Evolutionary conservation across 805 yeast genomes (phyloP).

Genomic region (Wickerhamomyces xylosicus): DNA sequence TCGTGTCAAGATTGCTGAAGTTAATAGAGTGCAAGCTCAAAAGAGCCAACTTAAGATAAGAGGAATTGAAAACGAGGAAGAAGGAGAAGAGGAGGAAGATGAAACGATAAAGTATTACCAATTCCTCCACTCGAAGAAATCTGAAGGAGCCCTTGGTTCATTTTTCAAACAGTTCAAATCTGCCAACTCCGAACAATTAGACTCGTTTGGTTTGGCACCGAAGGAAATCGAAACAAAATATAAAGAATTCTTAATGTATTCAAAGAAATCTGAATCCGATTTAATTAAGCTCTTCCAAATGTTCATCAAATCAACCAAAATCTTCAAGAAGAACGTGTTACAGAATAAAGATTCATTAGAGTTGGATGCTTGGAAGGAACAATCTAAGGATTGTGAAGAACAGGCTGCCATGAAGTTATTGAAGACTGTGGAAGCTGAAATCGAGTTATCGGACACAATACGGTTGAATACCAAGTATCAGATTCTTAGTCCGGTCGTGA

Average conservation of each 20-base stretch:
- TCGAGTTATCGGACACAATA: constrained; percentile 3
- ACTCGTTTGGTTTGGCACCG: constrained; percentile 19
- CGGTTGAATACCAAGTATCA: constrained; percentile 5
- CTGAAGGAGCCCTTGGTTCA: constrained; percentile 20
- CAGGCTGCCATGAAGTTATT: constrained; percentile 3
- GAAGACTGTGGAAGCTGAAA: constrained; percentile 1
- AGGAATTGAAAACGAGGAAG: constrained; percentile 1
- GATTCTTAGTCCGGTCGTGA: neutral
- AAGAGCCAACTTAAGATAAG: neutral
- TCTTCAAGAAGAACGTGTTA: constrained; percentile 11
- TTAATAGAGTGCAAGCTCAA: neutral
- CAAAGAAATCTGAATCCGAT: constrained; percentile 10
- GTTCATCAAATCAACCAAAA: constrained; percentile 9
- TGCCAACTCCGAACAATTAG: constrained; percentile 20
- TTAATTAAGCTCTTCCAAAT: constrained; percentile 11
- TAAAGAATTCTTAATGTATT: constrained; percentile 21
- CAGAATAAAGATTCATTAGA: neutral
- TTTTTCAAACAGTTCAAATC: constrained; percentile 31
- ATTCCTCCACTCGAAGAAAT: constrained; percentile 17
- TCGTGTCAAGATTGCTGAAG: constrained; percentile 1
- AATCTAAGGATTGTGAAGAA: constrained; percentile 2
- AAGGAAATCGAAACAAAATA: constrained; percentile 27
- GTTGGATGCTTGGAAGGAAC: neutral
- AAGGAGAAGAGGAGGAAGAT: constrained; percentile 2
- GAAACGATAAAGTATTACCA: constrained; percentile 1